phyloP scores from a whole-genome alignment of 2,329 filamentous ascomycete genomes.

The Fusarium aywerte region DNA sequence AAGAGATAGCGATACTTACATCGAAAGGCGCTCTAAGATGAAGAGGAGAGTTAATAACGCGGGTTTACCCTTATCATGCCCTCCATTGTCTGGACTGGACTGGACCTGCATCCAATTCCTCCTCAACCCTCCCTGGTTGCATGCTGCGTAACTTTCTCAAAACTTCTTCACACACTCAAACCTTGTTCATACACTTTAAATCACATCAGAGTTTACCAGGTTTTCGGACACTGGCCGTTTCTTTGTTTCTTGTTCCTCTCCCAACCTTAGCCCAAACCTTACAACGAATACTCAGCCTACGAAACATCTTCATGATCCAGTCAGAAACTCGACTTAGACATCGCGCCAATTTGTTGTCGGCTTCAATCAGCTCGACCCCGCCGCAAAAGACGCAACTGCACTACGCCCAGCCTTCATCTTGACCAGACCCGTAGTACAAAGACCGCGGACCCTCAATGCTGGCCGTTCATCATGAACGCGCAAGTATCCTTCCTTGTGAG shows the following conservation, averaged over 20 bases:
- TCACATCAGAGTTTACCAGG: slow-evolving; percentile 37
- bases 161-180: slow-evolving; percentile 21
- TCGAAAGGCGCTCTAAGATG: slow-evolving; percentile 30
- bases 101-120: slow-evolving; percentile 22
- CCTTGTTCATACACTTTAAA: slow-evolving; percentile 2
- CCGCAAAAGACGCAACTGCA: slow-evolving; percentile 5
- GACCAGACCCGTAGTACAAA: slow-evolving; percentile 6
- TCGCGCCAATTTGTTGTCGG: slow-evolving; percentile 24
- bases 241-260: slow-evolving; percentile 28
- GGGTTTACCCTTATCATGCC: slow-evolving; percentile 38
- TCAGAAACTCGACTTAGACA: slow-evolving; percentile 26
- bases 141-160: slow-evolving; percentile 7
- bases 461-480: slow-evolving; percentile 60
- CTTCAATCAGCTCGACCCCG: slow-evolving; percentile 16
- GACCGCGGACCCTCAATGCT: slow-evolving; percentile 13
- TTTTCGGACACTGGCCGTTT: slow-evolving; percentile 18
- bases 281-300: slow-evolving; percentile 24
- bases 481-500: slow-evolving; percentile 68
- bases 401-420: slow-evolving; percentile 6
- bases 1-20: slow-evolving; percentile 31
- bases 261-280: slow-evolving; percentile 39
- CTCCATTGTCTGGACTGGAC: slow-evolving; percentile 27
- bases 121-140: slow-evolving; percentile 10
- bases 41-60: slow-evolving; percentile 41
- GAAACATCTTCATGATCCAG: slow-evolving; percentile 38